Evolutionary conservation across 2,329 filamentous ascomycete species (phyloP), one percentile per base, ranked within the genome.

Genomic region (Scedosporium minutisporum): DNA sequence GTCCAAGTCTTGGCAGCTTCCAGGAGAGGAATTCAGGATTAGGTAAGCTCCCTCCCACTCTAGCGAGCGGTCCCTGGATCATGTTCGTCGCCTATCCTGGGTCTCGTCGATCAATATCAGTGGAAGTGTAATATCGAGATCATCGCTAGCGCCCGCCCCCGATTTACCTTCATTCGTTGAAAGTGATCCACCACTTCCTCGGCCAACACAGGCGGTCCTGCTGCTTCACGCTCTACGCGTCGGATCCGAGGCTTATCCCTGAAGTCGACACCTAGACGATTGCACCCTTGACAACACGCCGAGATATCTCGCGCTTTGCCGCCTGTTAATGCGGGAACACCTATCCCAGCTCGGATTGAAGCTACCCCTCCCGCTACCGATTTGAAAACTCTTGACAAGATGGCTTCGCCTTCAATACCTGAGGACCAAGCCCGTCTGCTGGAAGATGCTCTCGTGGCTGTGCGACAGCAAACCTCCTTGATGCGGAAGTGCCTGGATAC

Each of bases 401-500:
- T 78, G 76, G 77, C 80, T 65, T 80, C 79, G 64, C 84, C 87
- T 71, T 81, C 85, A 69, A 82, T 82, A 71, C 82, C 87, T 68
- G 89, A 93, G 77, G 89, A 93, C 78, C 89, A 88, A 84, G 91
- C 90, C 71, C 90, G 93, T 71, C 86, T 99, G 80, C 88, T 99
- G 69, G 95, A 99, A 80, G 95, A 99, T 88, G 95, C 96, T 72
- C 81, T 97, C 77, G 86, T 90, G 65, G 93, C 96, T 61, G 96
- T 99, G 77, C 91, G 93, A 78, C 93, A 97, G 79, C 96, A 99
- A 84, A 95, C 93, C 64, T 86, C 87, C 71, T 84, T 96, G 74
- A 99, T 99, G 95, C 92, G 93, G 79, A 93, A 96, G 80, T 97
- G 93, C 71, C 84, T 99, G 65, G 96, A 99, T 74, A 96, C 91